These are phyloP conservation scores for Apophysomyces ossiformis DNA, from an alignment of 371 early-diverging fungal genomes.

Conservation along the genomic window DNA sequence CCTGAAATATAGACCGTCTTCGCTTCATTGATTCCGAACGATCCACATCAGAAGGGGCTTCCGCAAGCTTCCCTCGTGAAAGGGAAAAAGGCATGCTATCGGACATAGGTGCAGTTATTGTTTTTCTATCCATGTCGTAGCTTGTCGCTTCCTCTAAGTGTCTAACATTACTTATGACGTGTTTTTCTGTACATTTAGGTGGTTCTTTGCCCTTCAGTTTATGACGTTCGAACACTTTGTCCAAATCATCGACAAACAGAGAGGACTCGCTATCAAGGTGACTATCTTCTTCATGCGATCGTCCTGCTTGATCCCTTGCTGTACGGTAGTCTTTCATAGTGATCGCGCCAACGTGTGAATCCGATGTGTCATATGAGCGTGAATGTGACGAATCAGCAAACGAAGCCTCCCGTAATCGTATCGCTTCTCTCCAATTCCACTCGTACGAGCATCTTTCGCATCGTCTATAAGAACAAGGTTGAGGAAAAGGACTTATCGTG, in stretches of 20 bases:
- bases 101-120: neutral
- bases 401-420: neutral
- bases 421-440: slow-evolving; percentile 7
- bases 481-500: neutral
- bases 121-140: neutral
- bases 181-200: neutral
- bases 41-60: neutral
- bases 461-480: neutral
- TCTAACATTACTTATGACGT: neutral
- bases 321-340: neutral
- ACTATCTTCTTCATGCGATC: neutral
- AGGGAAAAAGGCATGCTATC: neutral
- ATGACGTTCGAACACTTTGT: neutral
- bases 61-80: neutral
- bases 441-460: slow-evolving; percentile 4
- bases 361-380: neutral
- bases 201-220: neutral
- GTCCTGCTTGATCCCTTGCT: neutral
- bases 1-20: neutral
- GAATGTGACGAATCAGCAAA: neutral
- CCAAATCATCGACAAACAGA: neutral
- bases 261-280: neutral
- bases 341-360: neutral
- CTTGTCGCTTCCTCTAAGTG: neutral
- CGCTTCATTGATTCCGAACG: neutral